Evolutionary conservation across 2,329 filamentous ascomycete species (phyloP).

Genomic region (Fusarium tricinctum): DNA sequence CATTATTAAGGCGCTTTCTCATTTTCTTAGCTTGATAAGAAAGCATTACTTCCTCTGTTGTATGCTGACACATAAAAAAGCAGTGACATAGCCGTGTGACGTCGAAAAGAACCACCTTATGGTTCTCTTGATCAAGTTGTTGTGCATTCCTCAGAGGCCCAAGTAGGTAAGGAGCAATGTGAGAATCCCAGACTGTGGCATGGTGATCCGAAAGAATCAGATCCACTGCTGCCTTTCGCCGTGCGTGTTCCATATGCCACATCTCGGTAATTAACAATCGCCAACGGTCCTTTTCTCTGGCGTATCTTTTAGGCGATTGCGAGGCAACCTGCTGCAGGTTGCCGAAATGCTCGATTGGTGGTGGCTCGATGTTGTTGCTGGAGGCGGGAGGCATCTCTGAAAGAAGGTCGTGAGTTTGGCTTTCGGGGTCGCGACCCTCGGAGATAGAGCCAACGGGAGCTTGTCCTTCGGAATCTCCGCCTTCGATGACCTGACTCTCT

Average conservation of each 20-base stretch:
- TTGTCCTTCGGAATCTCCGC: neutral
- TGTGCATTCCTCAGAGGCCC: constrained; percentile 28
- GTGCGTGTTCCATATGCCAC: constrained; percentile 50
- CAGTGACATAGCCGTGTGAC: constrained; percentile 51
- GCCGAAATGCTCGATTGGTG: constrained; percentile 44
- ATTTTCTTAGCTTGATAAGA: constrained; percentile 36
- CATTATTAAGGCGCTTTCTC: constrained; percentile 30
- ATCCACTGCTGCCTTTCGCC: constrained; percentile 49
- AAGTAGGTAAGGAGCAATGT: constrained; percentile 35
- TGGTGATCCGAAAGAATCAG: constrained; percentile 34
- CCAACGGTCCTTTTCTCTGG: constrained; percentile 49
- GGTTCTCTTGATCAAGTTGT: constrained; percentile 22
- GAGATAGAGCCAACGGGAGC: neutral
- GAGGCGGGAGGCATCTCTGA: neutral
- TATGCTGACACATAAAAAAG: constrained; percentile 48
- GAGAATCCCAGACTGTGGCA: constrained; percentile 41
- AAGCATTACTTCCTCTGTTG: constrained; percentile 41
- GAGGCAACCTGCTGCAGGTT: constrained; percentile 45
- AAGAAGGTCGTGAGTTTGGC: neutral
- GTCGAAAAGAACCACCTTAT: constrained; percentile 49
- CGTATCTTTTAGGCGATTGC: constrained; percentile 44
- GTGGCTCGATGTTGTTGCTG: constrained; percentile 12
- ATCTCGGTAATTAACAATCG: constrained; percentile 51
- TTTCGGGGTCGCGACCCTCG: neutral
- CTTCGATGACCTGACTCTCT: neutral